A percentile compares a stretch with the other conserved stretches of the same genome.
phyloP scores from a whole-genome alignment of 805 yeast species.

The Kodamaea nitidulidarum region DNA sequence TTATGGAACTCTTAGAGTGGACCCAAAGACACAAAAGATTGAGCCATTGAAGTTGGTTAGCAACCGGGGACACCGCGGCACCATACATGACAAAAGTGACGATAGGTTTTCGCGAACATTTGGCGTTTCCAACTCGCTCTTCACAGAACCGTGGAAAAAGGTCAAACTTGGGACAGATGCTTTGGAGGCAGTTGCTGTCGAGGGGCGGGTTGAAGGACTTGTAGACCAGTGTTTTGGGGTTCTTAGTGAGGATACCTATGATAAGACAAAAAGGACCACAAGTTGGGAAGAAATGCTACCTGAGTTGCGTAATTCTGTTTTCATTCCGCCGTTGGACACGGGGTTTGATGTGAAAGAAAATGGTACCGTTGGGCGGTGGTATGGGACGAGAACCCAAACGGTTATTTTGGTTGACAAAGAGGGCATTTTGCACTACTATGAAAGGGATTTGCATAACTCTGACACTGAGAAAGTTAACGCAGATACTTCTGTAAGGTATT shows the following conservation, averaged over 20 bases:
- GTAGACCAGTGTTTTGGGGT: constrained; percentile 51
- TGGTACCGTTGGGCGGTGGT: constrained; percentile 44
- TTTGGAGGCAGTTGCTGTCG: constrained; percentile 17
- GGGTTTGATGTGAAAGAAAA: constrained; percentile 4
- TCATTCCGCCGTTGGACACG: constrained; percentile 61
- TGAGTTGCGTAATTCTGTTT: constrained; percentile 56
- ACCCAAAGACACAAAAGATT: constrained; percentile 2
- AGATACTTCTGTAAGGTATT: not conserved
- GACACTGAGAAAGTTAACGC: constrained; percentile 3
- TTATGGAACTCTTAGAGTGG: constrained; percentile 39
- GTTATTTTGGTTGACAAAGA: constrained; percentile 54
- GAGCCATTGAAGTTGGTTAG: constrained; percentile 39
- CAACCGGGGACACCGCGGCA: constrained; percentile 44
- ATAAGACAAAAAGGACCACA: constrained; percentile 15
- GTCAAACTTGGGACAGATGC: constrained; percentile 45
- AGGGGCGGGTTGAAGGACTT: constrained; percentile 25
- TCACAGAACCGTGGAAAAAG: constrained; percentile 72
- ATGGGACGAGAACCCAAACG: constrained; percentile 89
- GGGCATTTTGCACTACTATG: constrained; percentile 56
- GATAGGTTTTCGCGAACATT: constrained; percentile 19
- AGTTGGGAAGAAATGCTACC: constrained; percentile 19
- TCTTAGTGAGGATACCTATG: constrained; percentile 44
- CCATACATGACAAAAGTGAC: constrained; percentile 21
- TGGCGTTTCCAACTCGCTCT: constrained; percentile 68
- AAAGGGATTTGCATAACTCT: constrained; percentile 34